Percentiles rank a stretch among this genome's conserved stretches.
These are phyloP conservation scores for Fusarium sp. DNA, from an alignment of 2,329 filamentous ascomycete genomes.

Conservation along the genomic window DNA sequence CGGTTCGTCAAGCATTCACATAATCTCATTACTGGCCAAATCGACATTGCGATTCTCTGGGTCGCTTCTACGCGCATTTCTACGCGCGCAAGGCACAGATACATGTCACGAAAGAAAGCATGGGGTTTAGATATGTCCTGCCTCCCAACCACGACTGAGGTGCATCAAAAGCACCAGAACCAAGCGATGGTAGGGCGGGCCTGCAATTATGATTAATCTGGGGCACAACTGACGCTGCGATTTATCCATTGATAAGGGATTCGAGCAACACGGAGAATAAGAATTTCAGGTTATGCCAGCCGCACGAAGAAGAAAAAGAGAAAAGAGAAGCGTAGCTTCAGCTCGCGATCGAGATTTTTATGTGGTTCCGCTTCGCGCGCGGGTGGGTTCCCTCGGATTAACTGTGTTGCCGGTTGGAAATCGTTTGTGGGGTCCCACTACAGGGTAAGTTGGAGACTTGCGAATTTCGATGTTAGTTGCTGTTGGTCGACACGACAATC, in stretches of 20 bases:
- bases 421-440: neutral
- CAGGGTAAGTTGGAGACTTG: constrained; percentile 10
- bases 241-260: constrained; percentile 65
- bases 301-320: constrained; percentile 78
- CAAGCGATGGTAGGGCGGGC: constrained; percentile 64
- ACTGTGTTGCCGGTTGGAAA: constrained; percentile 7
- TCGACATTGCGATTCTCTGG: neutral
- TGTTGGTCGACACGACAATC: neutral
- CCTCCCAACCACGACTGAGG: constrained; percentile 50
- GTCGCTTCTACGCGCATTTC: neutral
- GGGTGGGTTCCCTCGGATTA: constrained; percentile 8
- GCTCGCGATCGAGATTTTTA: constrained; percentile 44
- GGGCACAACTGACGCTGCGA: constrained; percentile 81
- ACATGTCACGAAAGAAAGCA: constrained; percentile 7
- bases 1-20: neutral
- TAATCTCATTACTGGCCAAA: neutral
- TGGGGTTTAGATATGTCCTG: constrained; percentile 53
- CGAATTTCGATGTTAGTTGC: neutral
- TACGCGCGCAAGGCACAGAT: no score
- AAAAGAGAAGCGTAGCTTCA: constrained; percentile 52
- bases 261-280: constrained; percentile 85
- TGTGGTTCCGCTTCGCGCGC: constrained; percentile 21
- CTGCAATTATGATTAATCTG: constrained; percentile 85
- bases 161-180: constrained; percentile 44
- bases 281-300: constrained; percentile 75